Evolutionary conservation across 2,329 filamentous ascomycete species (phyloP).

Genomic region (Aurifilum marmelostoma): DNA sequence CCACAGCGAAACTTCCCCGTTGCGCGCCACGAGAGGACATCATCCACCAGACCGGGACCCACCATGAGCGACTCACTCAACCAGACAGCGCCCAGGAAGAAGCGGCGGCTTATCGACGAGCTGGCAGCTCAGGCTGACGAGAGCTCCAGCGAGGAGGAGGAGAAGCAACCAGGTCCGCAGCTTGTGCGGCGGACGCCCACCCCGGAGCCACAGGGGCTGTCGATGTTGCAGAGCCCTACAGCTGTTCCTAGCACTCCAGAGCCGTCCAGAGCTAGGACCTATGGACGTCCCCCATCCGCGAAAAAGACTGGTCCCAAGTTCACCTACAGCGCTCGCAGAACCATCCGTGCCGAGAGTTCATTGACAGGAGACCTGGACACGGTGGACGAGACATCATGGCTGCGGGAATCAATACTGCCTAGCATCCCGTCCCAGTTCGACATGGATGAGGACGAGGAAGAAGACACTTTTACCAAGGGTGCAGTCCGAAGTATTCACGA

Average conservation of each 20-base stretch:
- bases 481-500: conserved; percentile 68
- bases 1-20: conserved; percentile 16
- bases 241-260: conserved; percentile 32
- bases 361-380: conserved; percentile 20
- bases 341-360: conserved; percentile 37
- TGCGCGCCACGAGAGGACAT: conserved; percentile 26
- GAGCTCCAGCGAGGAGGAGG: conserved; percentile 37
- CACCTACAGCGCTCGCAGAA: conserved; percentile 44
- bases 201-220: conserved; percentile 25
- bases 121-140: conserved; percentile 45
- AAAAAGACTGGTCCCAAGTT: conserved; percentile 42
- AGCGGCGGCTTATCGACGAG: conserved; percentile 47
- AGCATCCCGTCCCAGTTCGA: conserved; percentile 36
- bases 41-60: conserved; percentile 20
- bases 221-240: conserved; percentile 27
- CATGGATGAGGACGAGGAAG: conserved; percentile 47
- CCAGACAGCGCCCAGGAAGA: conserved; percentile 24
- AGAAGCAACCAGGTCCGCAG: conserved; percentile 18
- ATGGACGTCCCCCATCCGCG: conserved; percentile 32
- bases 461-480: conserved; percentile 47
- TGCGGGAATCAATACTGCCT: conserved; percentile 34
- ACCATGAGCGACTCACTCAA: conserved; percentile 19
- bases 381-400: conserved; percentile 31
- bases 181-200: conserved; percentile 27
- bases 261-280: conserved; percentile 29